Conservation (phyloP, 768 basidiomycete genomes). For the Pleurotus giganteus region DNA sequence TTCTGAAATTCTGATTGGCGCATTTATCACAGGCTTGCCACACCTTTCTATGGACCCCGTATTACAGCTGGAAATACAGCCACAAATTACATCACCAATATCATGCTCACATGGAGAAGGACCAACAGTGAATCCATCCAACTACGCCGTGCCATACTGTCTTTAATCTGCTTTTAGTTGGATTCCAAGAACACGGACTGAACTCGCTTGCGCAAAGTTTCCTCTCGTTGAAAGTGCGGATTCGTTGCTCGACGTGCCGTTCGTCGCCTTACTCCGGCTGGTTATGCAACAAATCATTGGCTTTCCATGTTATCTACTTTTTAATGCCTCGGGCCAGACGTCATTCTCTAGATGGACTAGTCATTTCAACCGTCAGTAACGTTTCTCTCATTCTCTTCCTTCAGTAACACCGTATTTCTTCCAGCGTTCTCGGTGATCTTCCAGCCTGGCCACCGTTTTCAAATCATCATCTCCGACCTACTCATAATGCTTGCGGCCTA, state of each 20-base stretch:
- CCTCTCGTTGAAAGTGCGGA: background rate
- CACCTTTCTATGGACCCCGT: slow-evolving; percentile 32
- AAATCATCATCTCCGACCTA: slow-evolving; percentile 12
- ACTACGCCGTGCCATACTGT: background rate
- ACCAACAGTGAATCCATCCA: slow-evolving; percentile 48
- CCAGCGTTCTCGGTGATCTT: background rate
- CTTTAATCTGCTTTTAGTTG: background rate
- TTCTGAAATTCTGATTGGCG: background rate
- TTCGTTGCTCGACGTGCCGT: background rate
- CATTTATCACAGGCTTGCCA: slow-evolving; percentile 19
- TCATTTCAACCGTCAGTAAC: slow-evolving; percentile 42
- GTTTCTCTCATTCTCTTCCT: background rate
- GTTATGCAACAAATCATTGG: slow-evolving; percentile 44
- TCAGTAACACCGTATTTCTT: background rate
- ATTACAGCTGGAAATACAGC: slow-evolving; percentile 53
- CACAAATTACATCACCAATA: slow-evolving; percentile 49
- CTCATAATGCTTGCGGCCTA: background rate
- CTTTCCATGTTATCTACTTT: slow-evolving; percentile 63
- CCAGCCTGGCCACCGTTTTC: too few species aligned
- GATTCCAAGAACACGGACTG: background rate
- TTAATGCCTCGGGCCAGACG: slow-evolving; percentile 65
- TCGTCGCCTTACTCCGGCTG: background rate
- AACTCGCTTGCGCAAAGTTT: background rate
- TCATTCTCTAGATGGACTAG: slow-evolving; percentile 58
- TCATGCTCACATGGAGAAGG: slow-evolving; percentile 54